Conservation (phyloP, 2,329 filamentous ascomycete species). For the Dryadomyces sulphureus region DNA sequence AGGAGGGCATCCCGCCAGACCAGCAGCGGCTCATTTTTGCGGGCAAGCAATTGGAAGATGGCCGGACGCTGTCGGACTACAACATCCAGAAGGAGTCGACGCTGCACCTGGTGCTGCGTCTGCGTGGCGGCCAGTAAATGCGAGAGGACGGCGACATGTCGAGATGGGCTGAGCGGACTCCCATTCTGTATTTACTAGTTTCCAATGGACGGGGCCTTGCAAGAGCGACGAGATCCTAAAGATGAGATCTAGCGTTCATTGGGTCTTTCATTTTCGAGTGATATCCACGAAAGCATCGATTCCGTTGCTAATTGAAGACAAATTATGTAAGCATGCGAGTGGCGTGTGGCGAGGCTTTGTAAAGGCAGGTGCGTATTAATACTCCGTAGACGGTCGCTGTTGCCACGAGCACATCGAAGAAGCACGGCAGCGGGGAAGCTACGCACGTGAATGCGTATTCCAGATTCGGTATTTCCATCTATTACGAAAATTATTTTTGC, state of each 20-base stretch:
- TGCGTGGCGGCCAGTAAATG: slow-evolving; percentile 46
- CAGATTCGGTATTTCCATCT: too few relatives aligned
- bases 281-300: neutral
- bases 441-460: too few relatives aligned
- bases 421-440: too few relatives aligned
- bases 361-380: too few relatives aligned
- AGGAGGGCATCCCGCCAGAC: slow-evolving; percentile 57
- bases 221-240: neutral
- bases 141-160: neutral
- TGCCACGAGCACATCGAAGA: too few relatives aligned
- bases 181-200: neutral
- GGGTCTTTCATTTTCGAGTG: neutral
- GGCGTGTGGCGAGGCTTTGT: too few relatives aligned
- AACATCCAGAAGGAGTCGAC: slow-evolving; percentile 75
- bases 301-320: neutral
- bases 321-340: too few relatives aligned
- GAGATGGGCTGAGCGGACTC: neutral
- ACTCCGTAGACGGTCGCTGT: too few relatives aligned
- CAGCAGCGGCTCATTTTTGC: slow-evolving; percentile 58
- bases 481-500: too few relatives aligned
- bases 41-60: slow-evolving; percentile 60
- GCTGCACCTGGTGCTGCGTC: slow-evolving; percentile 54
- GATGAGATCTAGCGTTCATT: neutral
- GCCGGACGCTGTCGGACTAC: slow-evolving; percentile 71
- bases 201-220: neutral